Evolutionary conservation across 352 stramenopile genomes (phyloP), one percentile per base, ranked within the genome.

Genomic region (Phytopythium sindhum): DNA sequence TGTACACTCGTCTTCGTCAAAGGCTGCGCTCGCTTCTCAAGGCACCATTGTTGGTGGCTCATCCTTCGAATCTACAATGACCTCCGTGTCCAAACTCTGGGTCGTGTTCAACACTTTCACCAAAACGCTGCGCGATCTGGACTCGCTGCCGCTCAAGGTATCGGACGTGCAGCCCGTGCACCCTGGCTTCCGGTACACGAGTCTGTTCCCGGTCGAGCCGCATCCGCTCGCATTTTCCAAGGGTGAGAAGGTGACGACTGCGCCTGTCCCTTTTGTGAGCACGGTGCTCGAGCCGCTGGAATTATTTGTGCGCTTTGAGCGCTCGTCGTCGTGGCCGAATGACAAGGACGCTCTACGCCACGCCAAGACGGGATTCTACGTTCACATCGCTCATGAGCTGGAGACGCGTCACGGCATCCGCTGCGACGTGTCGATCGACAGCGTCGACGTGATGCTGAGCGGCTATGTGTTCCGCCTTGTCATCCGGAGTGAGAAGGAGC

Each of bases 331-430:
- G 44, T 97, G 90, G 90, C 90, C 90, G 4, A 93, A 77, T 41
- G 82, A 95, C n/a, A 80, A 79, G 65, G 73, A 84, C 15, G 90
- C 89, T 6, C 63, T 97, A 41, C 72, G 77, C 42, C 81, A 95
- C 57, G 86, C 85, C 6, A 96, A 97, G 73, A 91, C 84, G 6
- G 90, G 87, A 1, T 97, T 97, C 66, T 96, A 96, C 70, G 86
- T 97, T 17, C 81, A 96, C 44, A 81, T 97, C 29, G 86, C 80
- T 1, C 77, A 96, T 47, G 83, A 95, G 59, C 72, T 96, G 0
- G 80, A 92, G 48, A 83, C 81, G 4, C 71, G 71, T 23, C 70
- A 81, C 31, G 68, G 81, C 21, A 57, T 91, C 1, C 81, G 81
- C 21, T 93, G 84, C n/a, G 86, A 92, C 26, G 79, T 91, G n/a